Conservation (phyloP, 106 monocot species). For the Cymbidium sinense region DNA sequence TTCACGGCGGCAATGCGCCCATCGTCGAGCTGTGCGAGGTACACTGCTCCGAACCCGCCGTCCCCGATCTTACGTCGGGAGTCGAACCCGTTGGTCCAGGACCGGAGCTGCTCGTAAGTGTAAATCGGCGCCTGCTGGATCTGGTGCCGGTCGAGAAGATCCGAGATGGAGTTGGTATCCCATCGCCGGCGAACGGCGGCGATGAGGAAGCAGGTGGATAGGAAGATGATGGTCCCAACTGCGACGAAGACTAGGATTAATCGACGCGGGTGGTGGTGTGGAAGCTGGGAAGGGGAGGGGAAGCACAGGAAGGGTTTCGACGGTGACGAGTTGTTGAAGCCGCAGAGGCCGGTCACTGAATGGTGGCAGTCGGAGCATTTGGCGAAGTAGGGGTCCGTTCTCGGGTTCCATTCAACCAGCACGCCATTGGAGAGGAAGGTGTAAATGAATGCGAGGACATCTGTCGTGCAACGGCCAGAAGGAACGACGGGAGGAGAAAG, state of each 20-base stretch:
- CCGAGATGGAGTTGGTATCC: neutral
- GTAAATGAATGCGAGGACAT: neutral
- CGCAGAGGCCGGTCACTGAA: constrained; percentile 22
- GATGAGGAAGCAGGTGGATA: no score
- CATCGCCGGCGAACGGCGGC: constrained; percentile 16
- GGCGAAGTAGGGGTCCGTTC: constrained; percentile 33
- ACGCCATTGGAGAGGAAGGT: constrained; percentile 32
- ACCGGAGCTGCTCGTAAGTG: constrained; percentile 64
- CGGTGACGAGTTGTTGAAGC: constrained; percentile 44
- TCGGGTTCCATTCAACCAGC: constrained; percentile 23
- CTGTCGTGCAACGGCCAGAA: neutral
- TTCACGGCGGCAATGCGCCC: constrained; percentile 66
- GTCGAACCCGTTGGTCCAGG: constrained; percentile 58
- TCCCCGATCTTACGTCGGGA: constrained; percentile 50
- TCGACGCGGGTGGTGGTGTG: no score
- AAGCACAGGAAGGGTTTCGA: constrained; percentile 12
- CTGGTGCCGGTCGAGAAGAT: constrained; percentile 39
- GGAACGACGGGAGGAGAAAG: no score
- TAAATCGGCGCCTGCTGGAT: constrained; percentile 40
- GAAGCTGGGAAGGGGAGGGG: no score
- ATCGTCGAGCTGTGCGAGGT: constrained; percentile 45
- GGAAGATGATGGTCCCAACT: no score
- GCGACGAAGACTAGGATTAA: no score
- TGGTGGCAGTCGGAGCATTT: constrained; percentile 28
- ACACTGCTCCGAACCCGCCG: constrained; percentile 75